Evolutionary conservation across 2,329 filamentous ascomycete genomes (phyloP), one percentile per base, ranked within the genome.

Genomic region (Alternaria rosae): DNA sequence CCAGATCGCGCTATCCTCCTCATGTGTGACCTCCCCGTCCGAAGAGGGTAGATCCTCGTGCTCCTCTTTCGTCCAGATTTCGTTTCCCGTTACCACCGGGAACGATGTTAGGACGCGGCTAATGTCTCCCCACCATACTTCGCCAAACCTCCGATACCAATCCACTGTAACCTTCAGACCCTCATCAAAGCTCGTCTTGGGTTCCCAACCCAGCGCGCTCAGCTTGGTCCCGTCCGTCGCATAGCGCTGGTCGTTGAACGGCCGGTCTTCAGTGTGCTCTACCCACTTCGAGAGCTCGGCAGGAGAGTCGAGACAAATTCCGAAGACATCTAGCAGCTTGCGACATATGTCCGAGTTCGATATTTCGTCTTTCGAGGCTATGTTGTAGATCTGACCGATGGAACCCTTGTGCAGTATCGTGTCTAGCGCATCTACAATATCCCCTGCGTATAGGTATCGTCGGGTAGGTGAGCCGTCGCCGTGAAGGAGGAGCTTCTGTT

Each of bases 371-470:
- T 86, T 85, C 0, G 92, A 94, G 45, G 90, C 90, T 10, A 95
- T 90, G 67, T 95, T 95, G 84, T 95, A 95, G 62, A 92, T 87
- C 72, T 93, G 89, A 1, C 91, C 91, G 32, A 91, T 83, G 52
- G 85, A 81, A 20, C 92, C 92, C 71, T 88, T 89, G 84, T 95
- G 92, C 23, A 95, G 85, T 71, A 95, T 93, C 0, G 91, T 93
- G 80, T 95, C 92, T 71, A 94, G 91, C 3, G 91, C 92, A 73
- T 94, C 91, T 5, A 90, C 90, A 3, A 91, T 92, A 75, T 95
- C 92, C 9, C 88, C 89, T 2, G 91, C 92, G 70, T 89, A 94
- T 9, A 95, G 85, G 75, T 94, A 95, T 58, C 91, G 85, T 28
- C 92, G 86, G 0, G 90, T 91, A 12, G 91, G 90, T 32, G 86